Evolutionary conservation across 768 basidiomycete species (phyloP), one percentile per base, ranked within the genome.

Genomic region (Pholiota microspora): DNA sequence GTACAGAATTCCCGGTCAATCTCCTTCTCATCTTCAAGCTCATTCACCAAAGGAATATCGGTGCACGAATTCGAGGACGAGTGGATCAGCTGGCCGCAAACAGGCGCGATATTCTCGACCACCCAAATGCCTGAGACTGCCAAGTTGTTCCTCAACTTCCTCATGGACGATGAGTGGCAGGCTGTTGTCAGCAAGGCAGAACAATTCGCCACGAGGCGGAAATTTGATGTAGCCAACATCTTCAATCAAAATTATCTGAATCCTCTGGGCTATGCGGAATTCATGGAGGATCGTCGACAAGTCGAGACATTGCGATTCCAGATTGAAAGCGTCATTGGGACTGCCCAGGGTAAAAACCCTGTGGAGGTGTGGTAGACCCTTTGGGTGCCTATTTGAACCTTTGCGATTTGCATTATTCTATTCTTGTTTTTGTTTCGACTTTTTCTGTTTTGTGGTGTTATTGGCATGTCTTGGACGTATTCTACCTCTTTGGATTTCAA

Each of bases 11-110:
- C 58, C 6, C 45, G 49, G 6, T 51, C 49, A 51, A 49, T 61
- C 13, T 64, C 64, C 3, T 64, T 64, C 53, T 61, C 64, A 13
- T 59, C 59, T 7, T 61, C 59, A 15, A 57, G 52, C 38, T 54
- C 57, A 4, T 62, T 62, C 45, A 55, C 58, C 15, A 36, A 21
- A 6, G 59, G 59, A 25, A 53, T 61, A 6, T 38, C 53, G 0
- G 49, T 32, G n/a, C 53, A 57, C 16, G 13, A n/a, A 21, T 42
- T 40, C 38, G 28, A 51, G 16, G 64, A 65, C 49, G 53, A 53
- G n/a, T 59, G 57, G 56, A 63, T 65, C 60, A 55, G 56, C n/a
- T 65, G 64, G 64, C 62, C 64, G 4, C 64, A 65, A 45, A 65
- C 64, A 9, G 60, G 54, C 25, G 57, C 57, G 15, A 65, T 65